These are phyloP conservation scores for Fusarium illudens DNA, from an alignment of 2,329 filamentous ascomycete species.

Conservation along the genomic window DNA sequence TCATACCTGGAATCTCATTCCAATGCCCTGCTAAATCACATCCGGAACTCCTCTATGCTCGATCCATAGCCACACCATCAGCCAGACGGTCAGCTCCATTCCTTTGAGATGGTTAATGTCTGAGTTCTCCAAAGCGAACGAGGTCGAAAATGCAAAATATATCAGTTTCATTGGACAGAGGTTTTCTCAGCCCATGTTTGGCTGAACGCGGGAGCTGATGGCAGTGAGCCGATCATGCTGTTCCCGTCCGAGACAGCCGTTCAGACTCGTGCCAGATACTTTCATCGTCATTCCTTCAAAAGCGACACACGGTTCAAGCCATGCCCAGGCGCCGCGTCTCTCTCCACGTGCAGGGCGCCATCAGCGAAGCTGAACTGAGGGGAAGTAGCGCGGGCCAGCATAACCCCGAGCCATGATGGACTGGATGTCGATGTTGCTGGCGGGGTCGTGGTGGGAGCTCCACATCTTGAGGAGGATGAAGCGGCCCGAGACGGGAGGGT, in stretches of 20 bases:
- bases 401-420: conserved; percentile 85
- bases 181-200: not conserved
- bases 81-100: not conserved
- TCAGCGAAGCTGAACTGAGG: conserved; percentile 69
- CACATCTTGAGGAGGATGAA: conserved; percentile 92
- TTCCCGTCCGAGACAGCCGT: not conserved
- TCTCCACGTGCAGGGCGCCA: not conserved
- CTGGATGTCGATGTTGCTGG: conserved; percentile 86
- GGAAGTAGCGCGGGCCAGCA: conserved; percentile 86
- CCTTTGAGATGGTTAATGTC: not conserved
- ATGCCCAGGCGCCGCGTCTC: not conserved
- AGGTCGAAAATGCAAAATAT: not conserved
- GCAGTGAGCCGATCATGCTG: not conserved
- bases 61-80: not conserved
- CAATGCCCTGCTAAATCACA: conserved; percentile 1
- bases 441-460: conserved; percentile 73
- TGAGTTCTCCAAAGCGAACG: not conserved
- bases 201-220: not conserved
- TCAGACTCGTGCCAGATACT: conserved; percentile 10
- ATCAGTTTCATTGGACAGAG: not conserved
- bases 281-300: conserved; percentile 7
- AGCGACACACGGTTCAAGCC: not conserved
- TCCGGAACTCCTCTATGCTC: conserved; percentile 15
- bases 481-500: conserved; percentile 80
- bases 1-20: not conserved